A percentile compares a stretch with the other conserved stretches of the same genome.
Evolutionary conservation across 306 rosid genomes (phyloP).

Genomic region (Inga oerstediana): DNA sequence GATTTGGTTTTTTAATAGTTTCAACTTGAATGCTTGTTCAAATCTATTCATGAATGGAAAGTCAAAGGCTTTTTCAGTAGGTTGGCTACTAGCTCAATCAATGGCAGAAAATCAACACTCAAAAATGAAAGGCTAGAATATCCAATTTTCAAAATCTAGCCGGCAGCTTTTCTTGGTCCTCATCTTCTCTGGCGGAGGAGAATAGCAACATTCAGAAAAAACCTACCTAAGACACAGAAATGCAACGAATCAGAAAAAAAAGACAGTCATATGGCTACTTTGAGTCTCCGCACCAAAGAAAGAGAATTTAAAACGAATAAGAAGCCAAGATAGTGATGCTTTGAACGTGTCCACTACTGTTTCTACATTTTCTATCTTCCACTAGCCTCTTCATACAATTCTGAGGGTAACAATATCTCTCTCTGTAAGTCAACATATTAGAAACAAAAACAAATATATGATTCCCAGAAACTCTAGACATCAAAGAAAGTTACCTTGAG

Average conservation of each 20-base stretch:
- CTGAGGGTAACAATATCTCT: not conserved
- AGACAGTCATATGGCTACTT: constrained; percentile 32
- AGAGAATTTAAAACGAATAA: constrained; percentile 20
- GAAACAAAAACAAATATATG: constrained; percentile 4
- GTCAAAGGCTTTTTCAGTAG: constrained; percentile 1
- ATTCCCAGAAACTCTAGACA: constrained; percentile 28
- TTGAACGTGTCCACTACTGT: not conserved
- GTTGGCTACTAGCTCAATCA: not conserved
- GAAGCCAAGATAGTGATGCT: constrained; percentile 33
- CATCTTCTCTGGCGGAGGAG: not conserved
- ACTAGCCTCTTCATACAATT: constrained; percentile 21
- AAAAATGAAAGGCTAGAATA: constrained; percentile 22
- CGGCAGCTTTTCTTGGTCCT: constrained; percentile 21
- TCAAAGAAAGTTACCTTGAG: constrained; percentile 33
- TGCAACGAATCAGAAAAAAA: constrained; percentile 30
- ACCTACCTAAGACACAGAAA: constrained; percentile 26
- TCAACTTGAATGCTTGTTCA: not conserved
- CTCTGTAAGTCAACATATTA: constrained; percentile 11
- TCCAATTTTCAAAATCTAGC: constrained; percentile 7
- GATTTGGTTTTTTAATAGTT: not conserved
- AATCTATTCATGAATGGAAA: not conserved
- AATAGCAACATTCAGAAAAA: constrained; percentile 21
- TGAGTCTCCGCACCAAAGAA: constrained; percentile 31
- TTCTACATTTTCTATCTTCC: not conserved
- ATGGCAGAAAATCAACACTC: constrained; percentile 5